Evolutionary conservation across 73 alveolate species (phyloP), one percentile per base, ranked within the genome.

Genomic region (Uronychia setigera): DNA sequence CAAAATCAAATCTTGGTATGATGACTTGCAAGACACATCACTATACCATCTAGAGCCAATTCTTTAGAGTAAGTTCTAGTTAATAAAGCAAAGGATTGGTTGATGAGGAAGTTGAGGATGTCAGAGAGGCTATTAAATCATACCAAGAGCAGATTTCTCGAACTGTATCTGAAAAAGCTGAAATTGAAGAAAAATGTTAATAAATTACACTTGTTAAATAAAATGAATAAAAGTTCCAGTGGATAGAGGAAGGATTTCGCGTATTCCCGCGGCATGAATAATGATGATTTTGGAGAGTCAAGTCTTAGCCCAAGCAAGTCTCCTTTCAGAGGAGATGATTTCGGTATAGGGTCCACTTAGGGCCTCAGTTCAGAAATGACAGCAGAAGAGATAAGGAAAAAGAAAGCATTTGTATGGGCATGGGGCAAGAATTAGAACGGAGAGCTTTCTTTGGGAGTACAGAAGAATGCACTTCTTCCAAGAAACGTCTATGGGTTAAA

Each of bases 361-460:
- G 19, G 19, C 67, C 67, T 77, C 25, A 27, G 31, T 25, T 30
- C 59, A 9, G 82, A 25, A 26, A 27, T 67, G 86, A 27, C 59
- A n/a, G 75, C 35, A 0, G 81, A 78, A 9, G 82, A 86, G 27
- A 86, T 75, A n/a, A 31, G 46, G 5, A 35, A 78, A 31, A 85
- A 85, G 59, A 84, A 84, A 35, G 95, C 96, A 29, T 93, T 67
- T 82, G 92, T 96, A 25, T 96, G 94, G 93, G 96, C 97, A 29
- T 98, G 98, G 98, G 99, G 99, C 59, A 97, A 97, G 90, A 98
- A 98, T 85, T 85, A 92, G 91, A 96, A 94, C 78, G 99, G 99
- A 30, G 99, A 97, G 90, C 93, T 97, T 26, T 97, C 99, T 1
- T 80, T 98, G 58, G 99, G 98, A 35, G 87, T 87, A 32, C 82